A percentile compares a stretch with the other conserved stretches of the same genome.
Evolutionary conservation across 2,329 filamentous ascomycete genomes (phyloP).

Genomic region (Apiospora marii): DNA sequence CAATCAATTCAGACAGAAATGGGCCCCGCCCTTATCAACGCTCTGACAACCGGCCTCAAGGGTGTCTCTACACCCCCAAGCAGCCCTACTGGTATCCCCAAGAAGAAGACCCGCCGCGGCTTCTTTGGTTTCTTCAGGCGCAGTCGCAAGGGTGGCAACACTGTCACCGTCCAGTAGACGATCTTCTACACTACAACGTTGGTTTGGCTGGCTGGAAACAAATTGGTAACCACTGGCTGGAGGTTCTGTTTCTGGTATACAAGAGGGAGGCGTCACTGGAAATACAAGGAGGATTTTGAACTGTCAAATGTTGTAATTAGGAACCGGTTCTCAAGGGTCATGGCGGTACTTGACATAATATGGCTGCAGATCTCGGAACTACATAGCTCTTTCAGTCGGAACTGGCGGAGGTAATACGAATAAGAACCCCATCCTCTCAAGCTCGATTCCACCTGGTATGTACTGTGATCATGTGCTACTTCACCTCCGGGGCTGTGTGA

Average conservation of each 20-base stretch:
- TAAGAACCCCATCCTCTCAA: neutral
- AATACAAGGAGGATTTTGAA: neutral
- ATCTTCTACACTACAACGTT: neutral
- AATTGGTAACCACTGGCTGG: neutral
- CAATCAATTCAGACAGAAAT: slow-evolving; percentile 30
- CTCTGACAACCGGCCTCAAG: slow-evolving; percentile 27
- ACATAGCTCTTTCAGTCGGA: neutral
- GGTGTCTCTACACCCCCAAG: slow-evolving; percentile 15
- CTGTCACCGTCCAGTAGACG: slow-evolving; percentile 4
- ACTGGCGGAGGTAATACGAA: neutral
- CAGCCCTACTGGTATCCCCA: neutral
- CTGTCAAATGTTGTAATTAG: slow-evolving; percentile 10
- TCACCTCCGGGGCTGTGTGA: no score
- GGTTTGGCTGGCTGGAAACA: neutral
- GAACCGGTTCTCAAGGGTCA: neutral
- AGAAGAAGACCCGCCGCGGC: slow-evolving; percentile 26
- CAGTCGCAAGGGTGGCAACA: neutral
- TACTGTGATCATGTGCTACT: neutral
- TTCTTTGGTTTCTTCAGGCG: slow-evolving; percentile 27
- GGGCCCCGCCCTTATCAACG: slow-evolving; percentile 30
- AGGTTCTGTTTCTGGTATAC: slow-evolving; percentile 8
- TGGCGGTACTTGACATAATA: neutral
- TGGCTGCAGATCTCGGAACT: neutral
- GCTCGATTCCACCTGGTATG: neutral
- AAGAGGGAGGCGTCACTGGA: neutral